Evolutionary conservation across 2,329 filamentous ascomycete genomes (phyloP).

Genomic region (Tolypocladium cylindrosporum): DNA sequence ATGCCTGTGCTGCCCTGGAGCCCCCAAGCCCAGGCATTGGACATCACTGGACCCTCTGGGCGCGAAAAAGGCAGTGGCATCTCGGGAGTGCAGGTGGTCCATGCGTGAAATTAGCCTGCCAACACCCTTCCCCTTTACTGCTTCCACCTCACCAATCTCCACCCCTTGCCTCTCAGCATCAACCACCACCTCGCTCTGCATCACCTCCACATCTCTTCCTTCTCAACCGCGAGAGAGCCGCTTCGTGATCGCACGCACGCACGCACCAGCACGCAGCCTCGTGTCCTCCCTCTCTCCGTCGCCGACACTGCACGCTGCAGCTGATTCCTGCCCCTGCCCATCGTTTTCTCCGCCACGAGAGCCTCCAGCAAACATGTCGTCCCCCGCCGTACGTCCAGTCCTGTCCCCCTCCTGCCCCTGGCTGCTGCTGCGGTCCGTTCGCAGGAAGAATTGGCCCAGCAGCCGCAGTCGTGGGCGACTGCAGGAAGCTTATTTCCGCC

Average conservation of each 20-base stretch:
- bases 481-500: not conserved
- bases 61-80: not conserved
- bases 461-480: not conserved
- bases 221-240: constrained; percentile 2
- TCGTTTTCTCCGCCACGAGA: not conserved
- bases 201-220: constrained; percentile 3
- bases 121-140: constrained; percentile 8
- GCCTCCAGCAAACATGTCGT: constrained; percentile 13
- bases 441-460: not conserved
- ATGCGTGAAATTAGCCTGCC: constrained; percentile 10
- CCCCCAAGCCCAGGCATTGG: not conserved
- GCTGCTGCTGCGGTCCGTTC: not conserved
- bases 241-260: constrained; percentile 1
- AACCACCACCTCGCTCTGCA: constrained; percentile 6
- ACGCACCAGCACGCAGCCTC: not conserved
- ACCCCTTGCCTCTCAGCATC: constrained; percentile 3
- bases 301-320: not conserved
- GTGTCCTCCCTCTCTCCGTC: not conserved
- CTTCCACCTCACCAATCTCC: constrained; percentile 2
- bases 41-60: not conserved
- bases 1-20: not conserved
- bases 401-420: not conserved
- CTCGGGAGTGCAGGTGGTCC: constrained; percentile 2
- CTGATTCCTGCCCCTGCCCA: not conserved
- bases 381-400: constrained; percentile 11